A percentile compares a stretch with the other conserved stretches of the same genome.
Evolutionary conservation across 1,139 yeast species (phyloP).

Genomic region (Kurtzmaniella quercitrusa): DNA sequence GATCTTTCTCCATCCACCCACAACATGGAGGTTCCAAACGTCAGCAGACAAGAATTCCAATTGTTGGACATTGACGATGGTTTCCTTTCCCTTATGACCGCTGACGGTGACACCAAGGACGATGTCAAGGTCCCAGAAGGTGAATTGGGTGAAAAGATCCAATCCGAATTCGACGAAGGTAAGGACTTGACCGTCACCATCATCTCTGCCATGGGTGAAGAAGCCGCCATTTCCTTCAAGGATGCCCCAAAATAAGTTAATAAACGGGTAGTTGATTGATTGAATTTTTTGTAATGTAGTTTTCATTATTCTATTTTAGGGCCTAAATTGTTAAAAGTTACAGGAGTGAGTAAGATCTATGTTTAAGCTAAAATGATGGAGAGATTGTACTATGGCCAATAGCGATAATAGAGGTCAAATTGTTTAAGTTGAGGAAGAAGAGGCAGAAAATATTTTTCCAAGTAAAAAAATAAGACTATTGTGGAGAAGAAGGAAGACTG

Average conservation of each 20-base stretch:
- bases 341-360: no score
- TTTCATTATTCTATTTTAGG: no score
- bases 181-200: slow-evolving; percentile 95
- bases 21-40: slow-evolving; percentile 99
- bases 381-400: no score
- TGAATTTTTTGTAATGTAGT: background rate
- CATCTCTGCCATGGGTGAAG: slow-evolving; percentile 98
- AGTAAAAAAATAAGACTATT: no score
- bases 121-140: slow-evolving; percentile 98
- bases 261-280: slow-evolving; percentile 5
- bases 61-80: slow-evolving; percentile 98
- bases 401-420: no score
- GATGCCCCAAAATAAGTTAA: slow-evolving; percentile 76
- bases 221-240: slow-evolving; percentile 96
- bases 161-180: slow-evolving; percentile 93
- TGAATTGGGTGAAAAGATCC: slow-evolving; percentile 90
- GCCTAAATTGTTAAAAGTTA: no score
- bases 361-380: no score
- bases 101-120: slow-evolving; percentile 98
- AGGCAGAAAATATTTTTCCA: no score
- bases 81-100: slow-evolving; percentile 93
- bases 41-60: slow-evolving; percentile 91
- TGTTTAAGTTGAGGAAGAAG: no score
- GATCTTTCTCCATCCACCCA: slow-evolving; percentile 99
- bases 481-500: no score